These are phyloP conservation scores for Oryza meyeriana DNA, from an alignment of 176 grass and related monocot genomes.

Conservation along the genomic window DNA sequence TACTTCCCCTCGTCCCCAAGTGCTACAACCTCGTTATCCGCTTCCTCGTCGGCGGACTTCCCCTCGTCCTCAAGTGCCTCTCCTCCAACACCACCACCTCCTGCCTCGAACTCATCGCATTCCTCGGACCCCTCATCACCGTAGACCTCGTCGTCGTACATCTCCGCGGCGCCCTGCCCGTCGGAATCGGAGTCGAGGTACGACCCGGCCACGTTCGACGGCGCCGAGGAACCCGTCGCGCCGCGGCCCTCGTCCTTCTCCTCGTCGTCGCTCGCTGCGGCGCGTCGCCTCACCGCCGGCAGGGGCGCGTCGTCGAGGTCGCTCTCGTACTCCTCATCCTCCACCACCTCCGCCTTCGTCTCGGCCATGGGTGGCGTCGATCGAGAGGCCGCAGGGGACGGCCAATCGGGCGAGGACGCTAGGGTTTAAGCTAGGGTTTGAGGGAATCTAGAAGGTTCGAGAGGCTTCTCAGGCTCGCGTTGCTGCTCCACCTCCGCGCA, in stretches of 20 bases:
- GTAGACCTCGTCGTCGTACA: constrained; percentile 55
- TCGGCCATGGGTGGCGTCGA: not conserved
- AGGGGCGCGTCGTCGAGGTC: constrained; percentile 59
- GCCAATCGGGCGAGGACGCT: not conserved
- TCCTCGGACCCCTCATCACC: constrained; percentile 31
- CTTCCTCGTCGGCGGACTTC: not conserved
- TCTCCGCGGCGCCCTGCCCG: constrained; percentile 53
- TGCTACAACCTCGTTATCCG: not conserved
- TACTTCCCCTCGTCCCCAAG: not conserved
- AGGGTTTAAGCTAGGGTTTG: constrained; percentile 42
- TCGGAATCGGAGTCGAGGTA: constrained; percentile 38
- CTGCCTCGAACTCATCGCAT: constrained; percentile 18
- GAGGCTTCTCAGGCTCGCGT: constrained; percentile 17
- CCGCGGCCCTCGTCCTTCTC: constrained; percentile 31
- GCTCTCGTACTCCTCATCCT: constrained; percentile 55
- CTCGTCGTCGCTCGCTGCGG: constrained; percentile 64
- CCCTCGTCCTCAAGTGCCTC: not conserved
- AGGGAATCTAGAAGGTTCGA: constrained; percentile 28
- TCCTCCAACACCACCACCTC: not conserved
- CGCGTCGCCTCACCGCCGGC: constrained; percentile 51
- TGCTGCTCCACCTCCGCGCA: constrained; percentile 6
- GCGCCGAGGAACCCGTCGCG: not conserved
- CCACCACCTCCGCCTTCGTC: constrained; percentile 3
- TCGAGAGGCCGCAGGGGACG: not conserved
- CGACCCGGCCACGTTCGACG: constrained; percentile 25